phyloP scores from a whole-genome alignment of 306 rosid species.

The Heteromeles arbutifolia region DNA sequence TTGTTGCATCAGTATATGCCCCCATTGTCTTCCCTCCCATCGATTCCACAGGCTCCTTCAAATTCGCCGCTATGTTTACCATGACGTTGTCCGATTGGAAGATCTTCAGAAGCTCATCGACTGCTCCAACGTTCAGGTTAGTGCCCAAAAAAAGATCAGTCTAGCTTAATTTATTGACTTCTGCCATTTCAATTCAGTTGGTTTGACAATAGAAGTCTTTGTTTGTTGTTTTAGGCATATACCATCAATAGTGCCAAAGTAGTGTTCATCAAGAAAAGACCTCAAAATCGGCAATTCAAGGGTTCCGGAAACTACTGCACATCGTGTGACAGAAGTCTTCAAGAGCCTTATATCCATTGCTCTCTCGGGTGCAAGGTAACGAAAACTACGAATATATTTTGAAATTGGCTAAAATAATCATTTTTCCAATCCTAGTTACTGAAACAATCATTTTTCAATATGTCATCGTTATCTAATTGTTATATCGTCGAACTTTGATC shows the following conservation, averaged over 20 bases:
- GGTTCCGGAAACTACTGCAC: conserved; percentile 93
- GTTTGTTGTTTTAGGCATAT: conserved; percentile 45
- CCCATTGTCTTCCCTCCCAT: conserved; percentile 86
- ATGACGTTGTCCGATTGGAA: conserved; percentile 86
- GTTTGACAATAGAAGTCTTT: neutral
- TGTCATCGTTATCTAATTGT: neutral
- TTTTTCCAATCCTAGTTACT: too few relatives aligned
- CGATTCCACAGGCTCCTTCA: conserved; percentile 92
- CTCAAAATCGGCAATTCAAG: conserved; percentile 94
- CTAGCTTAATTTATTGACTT: neutral
- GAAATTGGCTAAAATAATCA: too few relatives aligned
- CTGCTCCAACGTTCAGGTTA: conserved; percentile 90
- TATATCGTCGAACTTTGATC: neutral
- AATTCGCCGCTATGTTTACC: conserved; percentile 94
- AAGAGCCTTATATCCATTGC: conserved; percentile 92
- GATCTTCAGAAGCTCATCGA: conserved; percentile 93
- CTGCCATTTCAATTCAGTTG: neutral
- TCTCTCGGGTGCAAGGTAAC: conserved; percentile 93
- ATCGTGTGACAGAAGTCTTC: conserved; percentile 92
- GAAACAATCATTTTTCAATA: neutral
- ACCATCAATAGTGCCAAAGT: conserved; percentile 96
- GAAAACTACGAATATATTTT: neutral
- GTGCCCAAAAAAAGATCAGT: neutral
- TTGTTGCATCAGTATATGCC: conserved; percentile 89
- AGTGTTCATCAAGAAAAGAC: conserved; percentile 94